These are phyloP conservation scores for Alternaria solani DNA, from an alignment of 2,329 filamentous ascomycete species.

Conservation along the genomic window DNA sequence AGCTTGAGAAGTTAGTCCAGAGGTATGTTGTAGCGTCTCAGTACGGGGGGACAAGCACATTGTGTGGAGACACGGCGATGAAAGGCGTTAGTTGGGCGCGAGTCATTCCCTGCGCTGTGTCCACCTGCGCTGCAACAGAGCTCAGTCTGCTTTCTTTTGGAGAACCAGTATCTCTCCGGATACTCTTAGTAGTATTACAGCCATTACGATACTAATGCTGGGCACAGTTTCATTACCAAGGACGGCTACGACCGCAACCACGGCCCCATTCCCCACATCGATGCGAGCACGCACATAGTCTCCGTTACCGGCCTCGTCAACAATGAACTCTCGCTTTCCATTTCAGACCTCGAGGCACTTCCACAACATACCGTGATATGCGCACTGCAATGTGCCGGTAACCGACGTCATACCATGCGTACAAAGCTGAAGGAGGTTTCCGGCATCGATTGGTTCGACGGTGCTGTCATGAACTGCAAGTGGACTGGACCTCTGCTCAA, in stretches of 20 bases:
- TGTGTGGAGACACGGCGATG: background rate
- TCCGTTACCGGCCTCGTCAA: constrained; percentile 60
- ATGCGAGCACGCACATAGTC: constrained; percentile 53
- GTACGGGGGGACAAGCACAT: no score
- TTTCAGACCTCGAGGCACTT: constrained; percentile 58
- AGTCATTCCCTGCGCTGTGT: background rate
- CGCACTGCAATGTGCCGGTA: constrained; percentile 67
- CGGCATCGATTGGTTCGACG: constrained; percentile 68
- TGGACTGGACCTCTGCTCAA: constrained; percentile 62
- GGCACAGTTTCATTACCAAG: constrained; percentile 58
- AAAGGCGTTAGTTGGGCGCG: background rate
- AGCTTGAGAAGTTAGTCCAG: constrained; percentile 54
- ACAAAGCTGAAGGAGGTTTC: constrained; percentile 66
- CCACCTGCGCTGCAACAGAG: background rate
- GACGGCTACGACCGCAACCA: constrained; percentile 66
- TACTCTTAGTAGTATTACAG: background rate
- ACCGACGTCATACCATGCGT: constrained; percentile 68
- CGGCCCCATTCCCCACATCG: constrained; percentile 60
- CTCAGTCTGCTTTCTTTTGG: background rate
- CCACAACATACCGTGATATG: constrained; percentile 64
- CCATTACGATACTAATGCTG: background rate
- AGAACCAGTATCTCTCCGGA: background rate
- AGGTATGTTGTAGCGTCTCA: constrained; percentile 41
- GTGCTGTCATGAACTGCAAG: constrained; percentile 67
- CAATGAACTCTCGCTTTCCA: constrained; percentile 55